phyloP scores from a whole-genome alignment of 163 green algal species.

The Prototheca cutis region DNA sequence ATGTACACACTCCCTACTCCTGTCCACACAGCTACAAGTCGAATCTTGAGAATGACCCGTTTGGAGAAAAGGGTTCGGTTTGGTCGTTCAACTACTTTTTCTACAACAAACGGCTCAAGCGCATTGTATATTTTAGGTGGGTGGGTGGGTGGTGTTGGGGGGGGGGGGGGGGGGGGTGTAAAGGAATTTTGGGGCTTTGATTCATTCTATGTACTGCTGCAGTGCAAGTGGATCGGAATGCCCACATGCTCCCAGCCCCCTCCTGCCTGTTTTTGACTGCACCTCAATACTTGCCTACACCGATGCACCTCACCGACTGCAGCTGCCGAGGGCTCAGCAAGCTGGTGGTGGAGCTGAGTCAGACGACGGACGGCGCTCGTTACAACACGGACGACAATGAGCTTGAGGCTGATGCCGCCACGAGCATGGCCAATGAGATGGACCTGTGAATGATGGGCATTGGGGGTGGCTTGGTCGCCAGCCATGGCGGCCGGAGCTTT shows the following conservation, averaged over 20 bases:
- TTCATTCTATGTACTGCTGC: no score
- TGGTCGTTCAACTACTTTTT: slow-evolving; percentile 97
- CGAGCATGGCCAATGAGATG: slow-evolving; percentile 64
- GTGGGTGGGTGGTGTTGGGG: no score
- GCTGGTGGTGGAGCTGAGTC: slow-evolving; percentile 43
- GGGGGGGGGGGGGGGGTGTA: no score
- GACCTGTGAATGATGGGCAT: slow-evolving; percentile 31
- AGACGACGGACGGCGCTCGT: slow-evolving; percentile 8
- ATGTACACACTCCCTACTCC: no score
- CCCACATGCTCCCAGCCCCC: not conserved
- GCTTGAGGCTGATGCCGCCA: slow-evolving; percentile 29
- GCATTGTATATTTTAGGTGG: slow-evolving; percentile 87
- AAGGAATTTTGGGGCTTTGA: not conserved
- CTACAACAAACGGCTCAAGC: slow-evolving; percentile 93
- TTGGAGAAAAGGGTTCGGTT: slow-evolving; percentile 74
- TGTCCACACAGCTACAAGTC: slow-evolving; percentile 52
- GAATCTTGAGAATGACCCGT: slow-evolving; percentile 74
- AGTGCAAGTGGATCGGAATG: no score
- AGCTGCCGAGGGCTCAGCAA: slow-evolving; percentile 53
- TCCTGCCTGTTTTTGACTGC: not conserved
- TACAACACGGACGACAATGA: slow-evolving; percentile 27
- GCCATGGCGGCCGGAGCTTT: no score
- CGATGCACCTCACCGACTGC: no score
- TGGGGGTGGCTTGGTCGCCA: not conserved
- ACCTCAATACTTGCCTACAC: no score